Percentiles rank a stretch among this genome's conserved stretches.
Conservation (phyloP, 2,329 filamentous ascomycete species). For the Fusarium sp. region DNA sequence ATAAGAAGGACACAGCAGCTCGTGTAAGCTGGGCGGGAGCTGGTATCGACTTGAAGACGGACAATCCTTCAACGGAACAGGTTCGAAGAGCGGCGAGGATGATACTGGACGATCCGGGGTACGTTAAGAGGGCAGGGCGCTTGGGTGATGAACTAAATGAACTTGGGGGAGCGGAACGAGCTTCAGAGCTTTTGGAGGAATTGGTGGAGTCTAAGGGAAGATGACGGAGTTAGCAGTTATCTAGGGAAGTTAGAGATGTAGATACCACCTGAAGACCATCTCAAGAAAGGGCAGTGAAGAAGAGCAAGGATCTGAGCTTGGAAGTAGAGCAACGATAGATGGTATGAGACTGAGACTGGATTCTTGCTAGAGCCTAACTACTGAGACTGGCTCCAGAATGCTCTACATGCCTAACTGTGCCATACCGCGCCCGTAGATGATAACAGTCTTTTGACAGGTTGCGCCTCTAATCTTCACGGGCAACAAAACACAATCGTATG, state of each 20-base stretch:
- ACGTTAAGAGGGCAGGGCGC: slow-evolving; percentile 39
- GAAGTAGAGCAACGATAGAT: neutral
- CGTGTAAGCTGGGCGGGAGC: slow-evolving; percentile 51
- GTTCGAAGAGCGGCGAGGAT: slow-evolving; percentile 45
- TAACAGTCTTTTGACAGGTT: neutral
- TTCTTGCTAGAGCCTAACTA: neutral
- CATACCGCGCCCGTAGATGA: neutral
- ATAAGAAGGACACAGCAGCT: slow-evolving; percentile 56
- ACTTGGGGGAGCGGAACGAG: slow-evolving; percentile 47
- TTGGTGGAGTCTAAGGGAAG: slow-evolving; percentile 17
- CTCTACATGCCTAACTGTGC: neutral
- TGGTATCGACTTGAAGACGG: slow-evolving; percentile 55
- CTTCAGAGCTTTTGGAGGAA: slow-evolving; percentile 51
- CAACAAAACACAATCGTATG: neutral
- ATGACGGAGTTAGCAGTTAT: neutral
- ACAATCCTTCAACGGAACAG: slow-evolving; percentile 48
- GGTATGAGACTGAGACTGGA: neutral
- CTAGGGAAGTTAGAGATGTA: neutral
- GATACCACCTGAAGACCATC: neutral
- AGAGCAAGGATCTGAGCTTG: neutral
- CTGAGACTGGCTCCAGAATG: neutral
- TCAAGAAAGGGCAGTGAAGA: neutral
- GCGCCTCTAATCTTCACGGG: neutral
- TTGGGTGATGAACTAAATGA: slow-evolving; percentile 48
- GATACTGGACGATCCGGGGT: slow-evolving; percentile 46